Evolutionary conservation across 345 rosid genomes (phyloP).

Genomic region (Cardamine resedifolia): DNA sequence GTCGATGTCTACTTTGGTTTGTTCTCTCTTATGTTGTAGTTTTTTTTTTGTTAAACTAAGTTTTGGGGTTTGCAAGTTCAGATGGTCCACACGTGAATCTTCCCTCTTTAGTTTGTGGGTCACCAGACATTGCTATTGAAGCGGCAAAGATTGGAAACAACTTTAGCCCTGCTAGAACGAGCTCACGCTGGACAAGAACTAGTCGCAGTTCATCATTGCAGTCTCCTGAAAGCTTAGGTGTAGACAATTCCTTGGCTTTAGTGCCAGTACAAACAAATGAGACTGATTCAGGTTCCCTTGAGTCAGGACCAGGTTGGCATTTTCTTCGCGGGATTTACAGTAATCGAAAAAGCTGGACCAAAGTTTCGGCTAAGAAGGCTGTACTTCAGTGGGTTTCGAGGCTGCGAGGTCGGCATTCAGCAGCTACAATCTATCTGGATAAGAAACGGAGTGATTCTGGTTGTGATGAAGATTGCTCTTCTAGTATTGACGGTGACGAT

Average conservation of each 20-base stretch:
- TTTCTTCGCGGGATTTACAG: constrained; percentile 48
- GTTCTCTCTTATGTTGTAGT: not conserved
- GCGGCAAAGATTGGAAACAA: constrained; percentile 29
- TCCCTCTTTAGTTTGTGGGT: constrained; percentile 40
- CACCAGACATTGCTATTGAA: constrained; percentile 33
- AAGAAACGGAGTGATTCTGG: constrained; percentile 45
- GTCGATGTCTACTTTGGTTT: constrained; percentile 2
- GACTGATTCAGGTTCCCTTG: constrained; percentile 28
- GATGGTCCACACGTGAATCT: constrained; percentile 26
- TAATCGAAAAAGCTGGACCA: constrained; percentile 41
- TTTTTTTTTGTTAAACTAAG: not conserved
- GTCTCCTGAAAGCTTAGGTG: constrained; percentile 28
- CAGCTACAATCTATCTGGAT: constrained; percentile 64
- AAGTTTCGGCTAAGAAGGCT: constrained; percentile 49
- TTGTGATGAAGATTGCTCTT: constrained; percentile 38
- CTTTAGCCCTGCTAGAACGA: constrained; percentile 33
- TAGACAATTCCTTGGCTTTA: constrained; percentile 56
- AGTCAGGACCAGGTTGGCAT: constrained; percentile 59
- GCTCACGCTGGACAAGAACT: constrained; percentile 40
- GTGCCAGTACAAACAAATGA: constrained; percentile 48
- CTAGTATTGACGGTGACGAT: constrained; percentile 54
- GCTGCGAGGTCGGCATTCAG: constrained; percentile 57
- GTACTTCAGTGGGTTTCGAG: constrained; percentile 49
- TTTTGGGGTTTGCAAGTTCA: constrained; percentile 25
- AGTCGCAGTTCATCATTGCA: constrained; percentile 23